phyloP scores from a whole-genome alignment of 192 early-diverging fungal species.

The Entophlyctis helioformis region DNA sequence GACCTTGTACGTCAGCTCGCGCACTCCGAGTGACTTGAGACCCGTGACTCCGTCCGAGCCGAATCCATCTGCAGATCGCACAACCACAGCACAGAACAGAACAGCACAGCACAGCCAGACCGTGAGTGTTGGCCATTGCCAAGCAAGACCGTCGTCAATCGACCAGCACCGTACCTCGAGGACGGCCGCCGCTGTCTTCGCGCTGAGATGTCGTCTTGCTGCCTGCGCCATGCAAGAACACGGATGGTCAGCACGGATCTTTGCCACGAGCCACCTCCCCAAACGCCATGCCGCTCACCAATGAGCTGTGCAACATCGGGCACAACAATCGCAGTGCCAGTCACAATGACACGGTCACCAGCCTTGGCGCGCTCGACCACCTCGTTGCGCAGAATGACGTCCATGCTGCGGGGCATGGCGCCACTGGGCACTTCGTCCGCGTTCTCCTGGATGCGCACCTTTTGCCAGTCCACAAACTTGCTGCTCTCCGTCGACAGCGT shows the following conservation, averaged over 20 bases:
- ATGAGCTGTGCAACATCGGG: constrained; percentile 81
- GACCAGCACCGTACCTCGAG: too few species aligned
- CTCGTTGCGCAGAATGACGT: constrained; percentile 88
- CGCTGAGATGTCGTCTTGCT: constrained; percentile 44
- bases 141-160: too few species aligned
- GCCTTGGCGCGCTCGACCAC: constrained; percentile 91
- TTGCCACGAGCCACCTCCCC: too few species aligned
- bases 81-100: not conserved
- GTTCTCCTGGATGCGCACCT: constrained; percentile 92
- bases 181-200: constrained; percentile 20
- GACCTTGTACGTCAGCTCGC: constrained; percentile 87
- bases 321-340: constrained; percentile 81
- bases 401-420: constrained; percentile 91
- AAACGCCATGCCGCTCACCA: too few species aligned
- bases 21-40: constrained; percentile 73
- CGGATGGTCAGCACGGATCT: too few species aligned
- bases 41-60: constrained; percentile 71
- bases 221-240: too few species aligned
- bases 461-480: constrained; percentile 95
- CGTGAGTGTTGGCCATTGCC: too few species aligned
- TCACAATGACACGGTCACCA: constrained; percentile 82
- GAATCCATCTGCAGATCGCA: constrained; percentile 21
- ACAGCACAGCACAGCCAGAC: too few species aligned
- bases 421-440: constrained; percentile 92
- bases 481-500: constrained; percentile 68